Evolutionary conservation across 306 rosid species (phyloP).

Genomic region (Benincasa hispida): DNA sequence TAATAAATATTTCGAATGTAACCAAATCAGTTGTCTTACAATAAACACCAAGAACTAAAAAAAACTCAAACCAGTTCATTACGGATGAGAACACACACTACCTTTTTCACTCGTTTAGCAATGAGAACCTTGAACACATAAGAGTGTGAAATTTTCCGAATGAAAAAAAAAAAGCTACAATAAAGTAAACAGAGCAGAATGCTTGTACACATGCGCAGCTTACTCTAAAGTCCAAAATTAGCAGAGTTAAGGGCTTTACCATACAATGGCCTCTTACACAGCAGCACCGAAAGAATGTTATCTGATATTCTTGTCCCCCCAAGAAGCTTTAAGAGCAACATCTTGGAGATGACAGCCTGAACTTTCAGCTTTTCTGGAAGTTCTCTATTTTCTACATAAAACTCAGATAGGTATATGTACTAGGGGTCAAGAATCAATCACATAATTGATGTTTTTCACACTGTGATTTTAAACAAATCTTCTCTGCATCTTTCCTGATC

Average conservation of each 20-base stretch:
- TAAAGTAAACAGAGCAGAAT: not conserved
- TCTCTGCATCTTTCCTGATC: not conserved
- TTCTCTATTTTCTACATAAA: not conserved
- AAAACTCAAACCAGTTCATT: not conserved
- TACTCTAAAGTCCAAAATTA: not conserved
- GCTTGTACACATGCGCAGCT: not conserved
- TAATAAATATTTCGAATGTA: not conserved
- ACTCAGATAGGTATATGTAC: not conserved
- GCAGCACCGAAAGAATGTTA: not conserved
- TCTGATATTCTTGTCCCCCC: not conserved
- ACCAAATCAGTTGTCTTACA: constrained; percentile 1
- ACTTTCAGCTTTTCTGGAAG: constrained; percentile 5
- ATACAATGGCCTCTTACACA: not conserved
- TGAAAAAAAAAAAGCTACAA: not conserved
- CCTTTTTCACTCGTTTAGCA: not conserved
- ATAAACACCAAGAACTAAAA: not conserved
- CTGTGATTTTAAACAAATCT: not conserved
- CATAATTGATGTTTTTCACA: not conserved
- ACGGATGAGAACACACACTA: not conserved
- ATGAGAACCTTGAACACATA: not conserved
- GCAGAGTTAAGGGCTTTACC: not conserved
- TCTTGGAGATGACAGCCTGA: not conserved
- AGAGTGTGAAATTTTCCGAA: not conserved
- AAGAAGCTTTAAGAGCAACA: not conserved
- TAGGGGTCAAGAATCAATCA: not conserved